phyloP scores from a whole-genome alignment of 2,329 filamentous ascomycete species.

The Nannizziopsis arthrosporioides region DNA sequence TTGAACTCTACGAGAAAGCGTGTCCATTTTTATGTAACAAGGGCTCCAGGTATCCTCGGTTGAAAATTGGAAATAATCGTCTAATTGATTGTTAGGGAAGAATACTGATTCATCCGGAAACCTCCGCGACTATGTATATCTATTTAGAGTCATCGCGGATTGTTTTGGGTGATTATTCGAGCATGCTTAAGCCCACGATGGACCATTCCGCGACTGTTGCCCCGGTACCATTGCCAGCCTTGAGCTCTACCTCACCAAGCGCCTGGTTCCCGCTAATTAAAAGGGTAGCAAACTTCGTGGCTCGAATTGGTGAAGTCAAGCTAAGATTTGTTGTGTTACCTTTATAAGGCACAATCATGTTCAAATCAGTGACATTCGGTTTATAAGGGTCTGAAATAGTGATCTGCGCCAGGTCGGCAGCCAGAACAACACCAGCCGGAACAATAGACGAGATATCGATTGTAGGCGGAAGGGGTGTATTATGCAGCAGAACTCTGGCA shows the following conservation, averaged over 20 bases:
- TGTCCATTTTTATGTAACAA: too few species aligned
- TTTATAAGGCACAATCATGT: constrained; percentile 27
- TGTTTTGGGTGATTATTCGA: background rate
- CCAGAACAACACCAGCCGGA: constrained; percentile 16
- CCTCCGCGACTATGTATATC: too few species aligned
- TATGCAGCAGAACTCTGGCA: constrained; percentile 46
- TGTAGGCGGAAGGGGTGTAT: constrained; percentile 28
- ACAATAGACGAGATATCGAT: constrained; percentile 10
- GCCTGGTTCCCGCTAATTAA: constrained; percentile 36
- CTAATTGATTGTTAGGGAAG: too few species aligned
- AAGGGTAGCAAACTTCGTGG: constrained; percentile 33
- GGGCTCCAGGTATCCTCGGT: too few species aligned
- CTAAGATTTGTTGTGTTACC: constrained; percentile 35
- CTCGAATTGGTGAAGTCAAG: constrained; percentile 24
- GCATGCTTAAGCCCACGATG: constrained; percentile 24
- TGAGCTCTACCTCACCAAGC: constrained; percentile 20
- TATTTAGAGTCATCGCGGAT: too few species aligned
- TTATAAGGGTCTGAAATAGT: constrained; percentile 31
- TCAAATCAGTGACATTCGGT: constrained; percentile 21
- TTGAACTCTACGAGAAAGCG: too few species aligned
- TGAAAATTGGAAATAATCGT: too few species aligned
- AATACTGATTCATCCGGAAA: too few species aligned
- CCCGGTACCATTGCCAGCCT: constrained; percentile 30
- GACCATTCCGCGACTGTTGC: constrained; percentile 40
- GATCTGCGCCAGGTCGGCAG: constrained; percentile 24